Evolutionary conservation across 1,139 yeast genomes (phyloP), one percentile per base, ranked within the genome.

Genomic region (Blastobotrys apis): DNA sequence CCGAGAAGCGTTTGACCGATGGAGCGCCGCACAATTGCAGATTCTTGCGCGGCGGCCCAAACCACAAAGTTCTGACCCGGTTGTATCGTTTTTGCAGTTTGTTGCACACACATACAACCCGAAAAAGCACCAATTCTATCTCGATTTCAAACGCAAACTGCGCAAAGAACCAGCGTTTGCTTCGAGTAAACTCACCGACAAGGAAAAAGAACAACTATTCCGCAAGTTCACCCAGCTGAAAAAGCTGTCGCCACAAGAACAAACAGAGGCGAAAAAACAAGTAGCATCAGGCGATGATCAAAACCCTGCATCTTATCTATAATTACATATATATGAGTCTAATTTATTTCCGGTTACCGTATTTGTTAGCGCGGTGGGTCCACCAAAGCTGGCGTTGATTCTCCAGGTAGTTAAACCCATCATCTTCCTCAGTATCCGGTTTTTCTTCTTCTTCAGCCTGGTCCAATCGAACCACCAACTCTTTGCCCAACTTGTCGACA

Each of bases 61-160:
- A 5, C 33, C 21, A 12, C 39, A 21, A 13, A 12, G 32, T 27
- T 13, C 15, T 20, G 39, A 30, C 9, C 42, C 41, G 2, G 37
- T 49, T 62, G 47, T 60, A 1, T 51, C 53, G 37, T 74, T 60
- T 47, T 52, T 70, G 36, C 52, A 55, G 15, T 62, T 67, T 34
- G 48, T 74, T 13, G 57, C 59, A n/a, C 43, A 51, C n/a, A 53
- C 58, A 4, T 60, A 58, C 43, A 56, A 58, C 10, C 58, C 67
- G 21, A 65, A 64, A 15, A 48, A 45, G 27, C 46, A 43, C 26
- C 47, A 60, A 37, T 64, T 68, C 39, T 77, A 68, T 49, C 54
- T 68, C n/a, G 78, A 74, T 40, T 75, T 76, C 54, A 73, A 73
- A 49, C 63, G 77, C 16, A 64, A 66, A 44, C 54, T 60, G 54